These are phyloP conservation scores for Pholiota conissans DNA, from an alignment of 768 basidiomycete genomes.

Conservation along the genomic window DNA sequence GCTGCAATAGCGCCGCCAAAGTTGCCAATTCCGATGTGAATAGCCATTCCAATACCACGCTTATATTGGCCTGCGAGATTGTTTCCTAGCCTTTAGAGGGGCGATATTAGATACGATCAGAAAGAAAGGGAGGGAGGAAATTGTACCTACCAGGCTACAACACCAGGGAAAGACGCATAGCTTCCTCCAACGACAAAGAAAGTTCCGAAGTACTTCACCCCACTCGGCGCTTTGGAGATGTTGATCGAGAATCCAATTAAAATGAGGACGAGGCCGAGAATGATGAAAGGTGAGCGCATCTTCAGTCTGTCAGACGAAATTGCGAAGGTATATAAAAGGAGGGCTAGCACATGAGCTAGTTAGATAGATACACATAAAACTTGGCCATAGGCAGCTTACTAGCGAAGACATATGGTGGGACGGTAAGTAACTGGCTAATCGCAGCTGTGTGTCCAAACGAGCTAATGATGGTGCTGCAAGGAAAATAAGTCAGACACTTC, in stretches of 20 bases:
- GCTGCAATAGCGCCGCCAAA: constrained; percentile 64
- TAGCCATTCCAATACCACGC: constrained; percentile 64
- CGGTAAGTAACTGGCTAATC: constrained; percentile 63
- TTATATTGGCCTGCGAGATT: constrained; percentile 72
- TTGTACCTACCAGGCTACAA: constrained; percentile 54
- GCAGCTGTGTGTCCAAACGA: constrained; percentile 55
- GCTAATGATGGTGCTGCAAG: constrained; percentile 58
- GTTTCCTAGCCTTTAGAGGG: constrained; percentile 53
- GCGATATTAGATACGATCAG: background rate
- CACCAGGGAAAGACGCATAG: constrained; percentile 59
- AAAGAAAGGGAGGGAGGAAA: background rate
- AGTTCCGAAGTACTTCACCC: constrained; percentile 72
- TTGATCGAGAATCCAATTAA: constrained; percentile 65
- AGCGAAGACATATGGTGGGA: constrained; percentile 65
- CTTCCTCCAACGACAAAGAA: constrained; percentile 69
- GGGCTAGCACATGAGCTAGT: constrained; percentile 35
- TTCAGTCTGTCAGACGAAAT: constrained; percentile 57
- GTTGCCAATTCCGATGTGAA: constrained; percentile 70
- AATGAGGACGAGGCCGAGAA: constrained; percentile 47
- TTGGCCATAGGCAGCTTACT: too few species aligned
- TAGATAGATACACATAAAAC: background rate
- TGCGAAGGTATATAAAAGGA: constrained; percentile 51
- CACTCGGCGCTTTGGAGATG: constrained; percentile 49
- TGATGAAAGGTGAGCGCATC: constrained; percentile 59
- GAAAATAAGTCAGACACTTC: background rate